Percentiles rank a stretch among this genome's conserved stretches.
phyloP scores from a whole-genome alignment of 2,329 filamentous ascomycete genomes.

The Ophiocordyceps polyrhachis-furcata region DNA sequence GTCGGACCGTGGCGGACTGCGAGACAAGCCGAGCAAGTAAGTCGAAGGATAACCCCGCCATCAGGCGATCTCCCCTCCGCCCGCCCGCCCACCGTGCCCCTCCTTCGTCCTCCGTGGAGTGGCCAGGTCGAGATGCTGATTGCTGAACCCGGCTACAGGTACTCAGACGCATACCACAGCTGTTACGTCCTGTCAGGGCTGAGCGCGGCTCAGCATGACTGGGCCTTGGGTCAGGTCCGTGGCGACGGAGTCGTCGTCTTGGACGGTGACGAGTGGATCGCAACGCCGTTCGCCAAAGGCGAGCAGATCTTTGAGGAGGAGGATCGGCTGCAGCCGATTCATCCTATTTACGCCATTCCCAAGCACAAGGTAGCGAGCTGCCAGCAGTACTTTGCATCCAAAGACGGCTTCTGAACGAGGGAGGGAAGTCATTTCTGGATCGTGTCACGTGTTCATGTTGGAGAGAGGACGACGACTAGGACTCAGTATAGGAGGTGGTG shows the following conservation, averaged over 20 bases:
- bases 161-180: constrained; percentile 77
- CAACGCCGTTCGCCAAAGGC: constrained; percentile 30
- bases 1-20: constrained; percentile 53
- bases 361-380: constrained; percentile 47
- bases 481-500: background rate
- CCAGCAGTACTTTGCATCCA: constrained; percentile 43
- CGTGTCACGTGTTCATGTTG: background rate
- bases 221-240: constrained; percentile 23
- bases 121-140: background rate
- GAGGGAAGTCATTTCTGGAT: background rate
- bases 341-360: constrained; percentile 76
- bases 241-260: constrained; percentile 14
- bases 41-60: constrained; percentile 14
- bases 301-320: constrained; percentile 49
- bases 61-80: background rate
- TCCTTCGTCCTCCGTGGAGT: background rate
- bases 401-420: constrained; percentile 32
- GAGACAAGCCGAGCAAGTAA: constrained; percentile 86
- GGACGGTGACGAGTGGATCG: constrained; percentile 24
- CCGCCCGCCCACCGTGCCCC: background rate
- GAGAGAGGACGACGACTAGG: background rate
- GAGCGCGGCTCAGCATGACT: constrained; percentile 60
- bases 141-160: constrained; percentile 15
- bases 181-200: constrained; percentile 81
- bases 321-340: constrained; percentile 51